phyloP scores from a whole-genome alignment of 441 rosid species.

The Erodium texanum region DNA sequence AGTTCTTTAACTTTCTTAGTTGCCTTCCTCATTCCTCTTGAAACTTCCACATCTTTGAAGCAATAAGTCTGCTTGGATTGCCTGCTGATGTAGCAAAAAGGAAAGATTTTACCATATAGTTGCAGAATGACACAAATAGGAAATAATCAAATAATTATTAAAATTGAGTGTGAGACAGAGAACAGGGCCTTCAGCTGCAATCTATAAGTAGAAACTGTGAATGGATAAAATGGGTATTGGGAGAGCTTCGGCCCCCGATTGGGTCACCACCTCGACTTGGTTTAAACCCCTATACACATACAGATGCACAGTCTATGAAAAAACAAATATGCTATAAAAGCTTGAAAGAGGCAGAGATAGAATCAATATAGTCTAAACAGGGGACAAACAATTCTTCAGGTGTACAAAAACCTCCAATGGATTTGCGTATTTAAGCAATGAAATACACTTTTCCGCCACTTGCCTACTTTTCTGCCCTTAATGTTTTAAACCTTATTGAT shows the following conservation, averaged over 20 bases:
- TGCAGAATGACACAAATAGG: not conserved
- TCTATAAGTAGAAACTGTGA: not conserved
- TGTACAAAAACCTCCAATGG: not conserved
- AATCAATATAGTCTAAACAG: not conserved
- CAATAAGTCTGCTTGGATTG: constrained; percentile 31
- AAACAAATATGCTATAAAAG: not conserved
- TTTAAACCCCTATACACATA: not conserved
- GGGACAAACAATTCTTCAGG: not conserved
- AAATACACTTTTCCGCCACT: not conserved
- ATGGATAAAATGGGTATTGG: not conserved
- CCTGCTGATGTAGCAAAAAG: constrained; percentile 25
- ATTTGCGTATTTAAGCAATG: not conserved
- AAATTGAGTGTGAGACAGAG: not conserved
- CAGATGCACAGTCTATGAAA: not conserved
- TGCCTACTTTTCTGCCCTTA: not conserved
- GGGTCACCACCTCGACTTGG: not conserved
- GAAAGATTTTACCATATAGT: not conserved
- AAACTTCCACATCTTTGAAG: constrained; percentile 40
- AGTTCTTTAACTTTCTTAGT: constrained; percentile 44
- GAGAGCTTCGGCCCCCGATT: not conserved
- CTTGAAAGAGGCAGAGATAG: not conserved
- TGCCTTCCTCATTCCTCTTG: constrained; percentile 35
- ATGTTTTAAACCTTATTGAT: not conserved
- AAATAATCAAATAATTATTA: not conserved
- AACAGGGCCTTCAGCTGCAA: not conserved